Conservation (phyloP, 2,329 filamentous ascomycete species). For the Neoarthrinium moseri region DNA sequence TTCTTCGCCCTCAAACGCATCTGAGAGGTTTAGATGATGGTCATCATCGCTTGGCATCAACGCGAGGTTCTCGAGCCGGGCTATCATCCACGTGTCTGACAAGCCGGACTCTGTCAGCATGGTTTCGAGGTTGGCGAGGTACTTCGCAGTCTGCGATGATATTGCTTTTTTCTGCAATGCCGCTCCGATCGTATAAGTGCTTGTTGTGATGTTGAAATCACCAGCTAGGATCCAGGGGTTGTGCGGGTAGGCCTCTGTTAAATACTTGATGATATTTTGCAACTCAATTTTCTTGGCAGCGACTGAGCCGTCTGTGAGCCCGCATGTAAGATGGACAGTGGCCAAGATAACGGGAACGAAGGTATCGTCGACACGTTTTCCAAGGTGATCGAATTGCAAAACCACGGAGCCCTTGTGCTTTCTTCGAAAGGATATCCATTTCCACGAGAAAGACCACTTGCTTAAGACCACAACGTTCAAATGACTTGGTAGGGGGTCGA, state of each 20-base stretch:
- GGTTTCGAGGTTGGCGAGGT: slow-evolving; percentile 44
- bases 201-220: slow-evolving; percentile 65
- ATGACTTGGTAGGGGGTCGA: slow-evolving; percentile 57
- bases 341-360: slow-evolving; percentile 47
- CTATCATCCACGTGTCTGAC: slow-evolving; percentile 50
- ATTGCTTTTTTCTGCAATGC: slow-evolving; percentile 53
- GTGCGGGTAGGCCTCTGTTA: slow-evolving; percentile 37
- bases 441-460: slow-evolving; percentile 54
- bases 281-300: slow-evolving; percentile 57
- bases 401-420: slow-evolving; percentile 59
- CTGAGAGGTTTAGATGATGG: slow-evolving; percentile 19
- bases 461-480: slow-evolving; percentile 63
- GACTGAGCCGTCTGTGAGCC: slow-evolving; percentile 58
- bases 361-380: slow-evolving; percentile 18
- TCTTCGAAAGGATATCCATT: slow-evolving; percentile 49
- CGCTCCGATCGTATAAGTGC: slow-evolving; percentile 50
- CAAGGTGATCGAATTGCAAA: slow-evolving; percentile 34
- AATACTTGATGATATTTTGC: slow-evolving; percentile 44
- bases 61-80: slow-evolving; percentile 42
- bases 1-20: slow-evolving; percentile 56
- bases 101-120: slow-evolving; percentile 45
- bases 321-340: slow-evolving; percentile 61
- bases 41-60: slow-evolving; percentile 30
- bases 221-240: slow-evolving; percentile 59
- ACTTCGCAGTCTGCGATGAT: slow-evolving; percentile 43